phyloP scores from a whole-genome alignment of 176 grass and related monocot species.

The Aegilops speltoides region DNA sequence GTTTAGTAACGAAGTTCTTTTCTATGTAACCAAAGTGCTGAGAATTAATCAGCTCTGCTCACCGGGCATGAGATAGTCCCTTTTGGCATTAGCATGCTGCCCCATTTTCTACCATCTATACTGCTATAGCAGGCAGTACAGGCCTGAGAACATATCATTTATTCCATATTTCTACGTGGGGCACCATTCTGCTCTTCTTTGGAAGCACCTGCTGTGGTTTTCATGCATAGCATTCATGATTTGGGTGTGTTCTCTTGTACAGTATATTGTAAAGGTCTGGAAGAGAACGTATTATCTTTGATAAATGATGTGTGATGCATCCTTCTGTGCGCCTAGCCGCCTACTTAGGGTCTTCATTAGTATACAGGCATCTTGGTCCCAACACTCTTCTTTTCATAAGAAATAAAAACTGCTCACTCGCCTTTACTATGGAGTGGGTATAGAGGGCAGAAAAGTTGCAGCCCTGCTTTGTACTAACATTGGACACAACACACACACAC shows the following conservation, averaged over 20 bases:
- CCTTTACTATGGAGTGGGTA: not conserved
- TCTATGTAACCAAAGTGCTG: not conserved
- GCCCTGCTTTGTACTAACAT: conserved; percentile 19
- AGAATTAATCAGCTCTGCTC: not conserved
- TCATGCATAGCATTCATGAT: conserved; percentile 15
- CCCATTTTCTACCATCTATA: conserved; percentile 4
- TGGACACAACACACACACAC: not conserved
- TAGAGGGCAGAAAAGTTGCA: conserved; percentile 36
- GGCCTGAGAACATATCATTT: not conserved
- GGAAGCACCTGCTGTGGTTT: not conserved
- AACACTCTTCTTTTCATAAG: conserved; percentile 31
- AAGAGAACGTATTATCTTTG: conserved; percentile 9
- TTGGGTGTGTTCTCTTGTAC: conserved; percentile 6
- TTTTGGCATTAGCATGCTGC: conserved; percentile 18
- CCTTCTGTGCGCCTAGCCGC: not conserved
- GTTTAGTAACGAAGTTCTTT: not conserved
- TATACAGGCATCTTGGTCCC: conserved; percentile 19
- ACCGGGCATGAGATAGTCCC: not conserved
- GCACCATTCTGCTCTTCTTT: conserved; percentile 9
- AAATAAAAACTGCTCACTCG: conserved; percentile 14
- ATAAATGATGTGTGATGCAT: conserved; percentile 32
- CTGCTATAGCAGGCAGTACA: not conserved
- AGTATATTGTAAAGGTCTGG: conserved; percentile 12
- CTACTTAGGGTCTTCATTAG: conserved; percentile 21
- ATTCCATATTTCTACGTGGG: not conserved